Conservation (phyloP, 192 early-diverging fungal species). For the Rhizophagus clarus region DNA sequence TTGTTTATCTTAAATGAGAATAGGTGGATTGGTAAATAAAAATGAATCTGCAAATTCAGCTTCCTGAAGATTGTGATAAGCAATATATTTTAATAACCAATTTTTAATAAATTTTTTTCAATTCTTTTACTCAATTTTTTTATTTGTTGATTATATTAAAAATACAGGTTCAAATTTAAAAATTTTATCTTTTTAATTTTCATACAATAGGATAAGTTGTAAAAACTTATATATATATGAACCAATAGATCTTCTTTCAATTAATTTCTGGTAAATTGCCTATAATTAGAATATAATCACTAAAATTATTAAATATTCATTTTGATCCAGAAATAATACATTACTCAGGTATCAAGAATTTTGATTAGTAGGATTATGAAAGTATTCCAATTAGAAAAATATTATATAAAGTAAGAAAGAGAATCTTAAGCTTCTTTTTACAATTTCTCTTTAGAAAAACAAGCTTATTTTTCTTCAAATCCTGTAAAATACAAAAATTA, state of each 20-base stretch:
- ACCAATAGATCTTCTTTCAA: background rate
- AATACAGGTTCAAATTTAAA: no score
- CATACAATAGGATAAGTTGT: background rate
- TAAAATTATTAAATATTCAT: background rate
- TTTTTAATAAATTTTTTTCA: no score
- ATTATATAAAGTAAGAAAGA: no score
- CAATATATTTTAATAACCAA: background rate
- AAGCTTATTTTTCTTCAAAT: constrained; percentile 5
- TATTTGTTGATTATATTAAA: no score
- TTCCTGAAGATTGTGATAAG: background rate
- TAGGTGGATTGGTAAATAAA: background rate
- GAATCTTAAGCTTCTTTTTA: background rate
- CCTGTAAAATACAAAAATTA: constrained; percentile 14
- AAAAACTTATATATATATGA: background rate
- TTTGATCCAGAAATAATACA: background rate
- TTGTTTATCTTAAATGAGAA: constrained; percentile 1
- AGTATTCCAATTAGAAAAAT: no score
- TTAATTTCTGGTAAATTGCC: background rate
- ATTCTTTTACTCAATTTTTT: no score
- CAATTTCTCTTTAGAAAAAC: background rate
- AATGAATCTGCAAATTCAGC: background rate
- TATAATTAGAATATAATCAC: background rate
- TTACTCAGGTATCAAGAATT: background rate
- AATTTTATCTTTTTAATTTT: no score
- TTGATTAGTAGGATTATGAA: no score